Evolutionary conservation across 768 basidiomycete genomes (phyloP).

Genomic region (Mycena galericulata): DNA sequence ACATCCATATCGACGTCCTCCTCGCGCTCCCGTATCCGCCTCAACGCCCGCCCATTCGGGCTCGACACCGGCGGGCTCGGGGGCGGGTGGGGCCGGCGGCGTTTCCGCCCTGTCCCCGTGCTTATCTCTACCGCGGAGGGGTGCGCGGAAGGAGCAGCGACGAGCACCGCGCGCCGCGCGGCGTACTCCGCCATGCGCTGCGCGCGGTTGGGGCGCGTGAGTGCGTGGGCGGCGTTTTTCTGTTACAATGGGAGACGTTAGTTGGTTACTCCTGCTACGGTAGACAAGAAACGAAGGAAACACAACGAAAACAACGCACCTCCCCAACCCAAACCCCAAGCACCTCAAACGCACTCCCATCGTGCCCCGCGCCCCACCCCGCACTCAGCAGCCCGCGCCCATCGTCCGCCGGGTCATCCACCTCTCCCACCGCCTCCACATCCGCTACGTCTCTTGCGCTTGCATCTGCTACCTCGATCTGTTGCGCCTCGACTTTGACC

Average conservation of each 20-base stretch:
- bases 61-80: no score
- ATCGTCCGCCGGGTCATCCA: slow-evolving; percentile 64
- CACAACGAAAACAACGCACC: slow-evolving; percentile 54
- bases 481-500: no score
- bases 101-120: no score
- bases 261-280: no score
- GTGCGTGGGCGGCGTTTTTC: slow-evolving; percentile 61
- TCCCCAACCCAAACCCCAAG: slow-evolving; percentile 71
- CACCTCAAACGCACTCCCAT: slow-evolving; percentile 82
- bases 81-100: no score
- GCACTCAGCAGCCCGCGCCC: slow-evolving; percentile 73
- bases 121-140: no score
- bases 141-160: no score
- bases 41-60: slow-evolving; percentile 57
- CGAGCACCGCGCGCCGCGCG: slow-evolving; percentile 66
- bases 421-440: no score
- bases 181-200: slow-evolving; percentile 79
- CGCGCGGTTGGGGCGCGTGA: slow-evolving; percentile 69
- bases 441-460: no score
- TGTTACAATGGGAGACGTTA: no score
- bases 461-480: no score
- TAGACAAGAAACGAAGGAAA: background rate
- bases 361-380: slow-evolving; percentile 84
- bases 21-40: slow-evolving; percentile 52
- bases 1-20: no score